A percentile compares a stretch with the other conserved stretches of the same genome.
These are phyloP conservation scores for Xylaria castorea DNA, from an alignment of 495 filamentous ascomycete species.

Conservation along the genomic window DNA sequence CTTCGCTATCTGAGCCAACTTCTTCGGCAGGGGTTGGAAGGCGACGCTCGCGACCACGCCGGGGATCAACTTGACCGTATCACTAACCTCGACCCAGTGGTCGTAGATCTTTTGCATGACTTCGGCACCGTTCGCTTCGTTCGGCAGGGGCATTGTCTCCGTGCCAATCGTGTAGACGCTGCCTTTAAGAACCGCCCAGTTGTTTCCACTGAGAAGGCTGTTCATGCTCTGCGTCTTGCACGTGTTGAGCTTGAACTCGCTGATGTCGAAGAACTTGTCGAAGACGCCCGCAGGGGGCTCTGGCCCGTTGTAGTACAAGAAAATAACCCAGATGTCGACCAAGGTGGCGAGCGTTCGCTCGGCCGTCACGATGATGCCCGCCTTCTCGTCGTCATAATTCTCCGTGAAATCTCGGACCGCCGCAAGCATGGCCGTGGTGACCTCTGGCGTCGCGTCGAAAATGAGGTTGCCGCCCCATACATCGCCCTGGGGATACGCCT, in stretches of 20 bases:
- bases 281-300: slow-evolving; percentile 62
- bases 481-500: slow-evolving; percentile 55
- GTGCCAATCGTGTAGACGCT: slow-evolving; percentile 59
- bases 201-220: slow-evolving; percentile 52
- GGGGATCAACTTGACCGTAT: slow-evolving; percentile 51
- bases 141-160: slow-evolving; percentile 62
- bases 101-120: slow-evolving; percentile 57
- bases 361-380: slow-evolving; percentile 60
- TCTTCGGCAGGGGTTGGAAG: slow-evolving; percentile 62
- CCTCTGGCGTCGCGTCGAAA: slow-evolving; percentile 49
- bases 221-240: slow-evolving; percentile 61
- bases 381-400: slow-evolving; percentile 59
- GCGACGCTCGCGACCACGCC: slow-evolving; percentile 60
- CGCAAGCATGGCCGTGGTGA: slow-evolving; percentile 49
- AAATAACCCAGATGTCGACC: slow-evolving; percentile 64
- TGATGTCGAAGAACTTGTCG: slow-evolving; percentile 60
- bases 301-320: slow-evolving; percentile 68
- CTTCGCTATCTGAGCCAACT: slow-evolving; percentile 55
- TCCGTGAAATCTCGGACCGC: slow-evolving; percentile 61
- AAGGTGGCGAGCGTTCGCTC: slow-evolving; percentile 52
- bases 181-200: slow-evolving; percentile 49
- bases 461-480: slow-evolving; percentile 63
- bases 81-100: slow-evolving; percentile 57
- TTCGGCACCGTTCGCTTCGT: slow-evolving; percentile 39
- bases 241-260: slow-evolving; percentile 51